These are phyloP conservation scores for Rhodotorula paludigena DNA, from an alignment of 768 basidiomycete species.

Conservation along the genomic window DNA sequence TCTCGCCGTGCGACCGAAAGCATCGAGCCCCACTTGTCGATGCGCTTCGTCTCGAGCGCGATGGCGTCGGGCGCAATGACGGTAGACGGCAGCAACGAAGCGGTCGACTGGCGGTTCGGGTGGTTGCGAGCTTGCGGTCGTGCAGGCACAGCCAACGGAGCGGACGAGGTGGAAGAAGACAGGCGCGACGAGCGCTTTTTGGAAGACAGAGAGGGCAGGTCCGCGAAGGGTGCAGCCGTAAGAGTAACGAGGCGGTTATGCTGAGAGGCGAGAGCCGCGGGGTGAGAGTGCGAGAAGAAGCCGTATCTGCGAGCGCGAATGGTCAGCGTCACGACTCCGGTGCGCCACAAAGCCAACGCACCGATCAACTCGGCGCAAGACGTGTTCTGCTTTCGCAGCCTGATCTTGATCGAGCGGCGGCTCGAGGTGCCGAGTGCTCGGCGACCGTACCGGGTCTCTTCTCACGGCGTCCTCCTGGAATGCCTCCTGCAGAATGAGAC, in stretches of 20 bases:
- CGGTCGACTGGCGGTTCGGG: conserved; percentile 31
- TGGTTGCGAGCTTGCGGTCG: conserved; percentile 21
- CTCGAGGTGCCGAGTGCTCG: conserved; percentile 46
- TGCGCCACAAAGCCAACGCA: neutral
- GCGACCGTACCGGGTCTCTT: neutral
- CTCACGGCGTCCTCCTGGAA: conserved; percentile 49
- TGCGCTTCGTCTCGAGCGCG: conserved; percentile 66
- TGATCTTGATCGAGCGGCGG: conserved; percentile 56
- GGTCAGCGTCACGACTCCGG: neutral
- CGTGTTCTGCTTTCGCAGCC: conserved; percentile 64
- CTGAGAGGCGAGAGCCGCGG: conserved; percentile 50
- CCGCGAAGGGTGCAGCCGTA: conserved; percentile 57
- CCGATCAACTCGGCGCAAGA: conserved; percentile 68
- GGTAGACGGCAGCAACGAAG: conserved; percentile 47
- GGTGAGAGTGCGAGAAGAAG: conserved; percentile 70
- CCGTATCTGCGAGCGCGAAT: conserved; percentile 63
- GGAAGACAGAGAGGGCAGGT: conserved; percentile 56
- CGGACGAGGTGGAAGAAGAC: conserved; percentile 43
- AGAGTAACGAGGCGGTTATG: conserved; percentile 72
- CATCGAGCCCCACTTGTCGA: conserved; percentile 93
- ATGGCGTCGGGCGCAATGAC: conserved; percentile 46
- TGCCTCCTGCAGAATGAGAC: conserved; percentile 44
- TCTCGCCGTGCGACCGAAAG: conserved; percentile 60
- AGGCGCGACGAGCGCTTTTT: conserved; percentile 47
- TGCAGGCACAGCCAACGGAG: too few species aligned